Percentiles rank a stretch among this genome's conserved stretches.
phyloP scores from a whole-genome alignment of 1,284 basidiomycete species.

The Xanthoconium separans region DNA sequence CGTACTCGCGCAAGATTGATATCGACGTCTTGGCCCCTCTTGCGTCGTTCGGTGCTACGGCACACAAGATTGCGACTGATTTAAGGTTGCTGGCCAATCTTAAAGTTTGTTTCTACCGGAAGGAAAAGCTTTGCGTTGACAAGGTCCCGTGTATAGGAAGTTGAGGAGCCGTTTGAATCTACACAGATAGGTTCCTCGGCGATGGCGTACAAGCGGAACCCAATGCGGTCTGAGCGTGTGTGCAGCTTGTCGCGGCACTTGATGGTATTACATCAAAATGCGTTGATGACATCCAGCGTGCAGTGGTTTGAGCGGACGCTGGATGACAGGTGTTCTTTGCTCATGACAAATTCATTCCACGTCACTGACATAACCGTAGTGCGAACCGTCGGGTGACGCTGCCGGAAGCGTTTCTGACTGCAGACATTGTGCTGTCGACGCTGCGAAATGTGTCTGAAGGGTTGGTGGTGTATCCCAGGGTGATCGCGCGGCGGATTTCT shows the following conservation, averaged over 20 bases:
- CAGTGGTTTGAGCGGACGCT: constrained; percentile 98
- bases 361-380: constrained; percentile 39
- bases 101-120: constrained; percentile 51
- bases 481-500: constrained; percentile 88
- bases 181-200: constrained; percentile 98
- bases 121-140: constrained; percentile 9
- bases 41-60: constrained; percentile 91
- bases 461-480: constrained; percentile 95
- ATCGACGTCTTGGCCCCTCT: constrained; percentile 89
- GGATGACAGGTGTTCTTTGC: constrained; percentile 72
- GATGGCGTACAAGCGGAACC: constrained; percentile 99
- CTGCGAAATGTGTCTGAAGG: constrained; percentile 98
- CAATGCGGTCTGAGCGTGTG: constrained; percentile 97
- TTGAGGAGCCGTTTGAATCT: constrained; percentile 99
- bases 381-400: constrained; percentile 96
- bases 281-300: constrained; percentile 86
- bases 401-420: constrained; percentile 96
- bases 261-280: constrained; percentile 92
- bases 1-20: constrained; percentile 98
- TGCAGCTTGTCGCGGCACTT: constrained; percentile 93
- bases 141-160: constrained; percentile 54
- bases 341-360: constrained; percentile 1
- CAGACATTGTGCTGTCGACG: constrained; percentile 94
- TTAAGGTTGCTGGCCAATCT: constrained; percentile 89
- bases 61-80: constrained; percentile 98